Evolutionary conservation across 169 alveolate genomes (phyloP).

Genomic region (Eimeria necatrix): DNA sequence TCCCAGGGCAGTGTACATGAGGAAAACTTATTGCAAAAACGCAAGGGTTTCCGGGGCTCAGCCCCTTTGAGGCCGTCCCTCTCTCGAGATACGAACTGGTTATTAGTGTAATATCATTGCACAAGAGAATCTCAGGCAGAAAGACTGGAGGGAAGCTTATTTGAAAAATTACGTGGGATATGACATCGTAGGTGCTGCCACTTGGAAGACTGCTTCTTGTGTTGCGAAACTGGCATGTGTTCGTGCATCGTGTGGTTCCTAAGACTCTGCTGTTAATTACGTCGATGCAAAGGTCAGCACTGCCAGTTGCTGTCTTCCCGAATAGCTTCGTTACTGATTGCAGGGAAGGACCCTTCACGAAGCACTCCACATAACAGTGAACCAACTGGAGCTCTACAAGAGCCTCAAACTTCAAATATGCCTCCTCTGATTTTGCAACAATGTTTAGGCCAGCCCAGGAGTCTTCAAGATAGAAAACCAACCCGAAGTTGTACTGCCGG

Average conservation of each 20-base stretch:
- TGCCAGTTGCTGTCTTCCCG: constrained; percentile 55
- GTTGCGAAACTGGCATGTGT: background rate
- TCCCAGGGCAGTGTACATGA: background rate
- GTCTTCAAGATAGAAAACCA: constrained; percentile 44
- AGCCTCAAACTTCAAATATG: constrained; percentile 25
- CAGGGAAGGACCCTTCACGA: constrained; percentile 67
- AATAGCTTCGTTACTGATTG: constrained; percentile 10
- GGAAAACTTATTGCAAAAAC: constrained; percentile 47
- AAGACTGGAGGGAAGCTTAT: constrained; percentile 63
- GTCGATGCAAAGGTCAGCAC: constrained; percentile 21
- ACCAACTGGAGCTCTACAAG: constrained; percentile 64
- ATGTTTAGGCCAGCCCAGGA: constrained; percentile 52
- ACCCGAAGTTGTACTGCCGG: constrained; percentile 64
- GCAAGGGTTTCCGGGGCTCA: background rate
- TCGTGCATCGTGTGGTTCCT: constrained; percentile 4
- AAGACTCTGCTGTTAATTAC: constrained; percentile 51
- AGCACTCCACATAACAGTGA: constrained; percentile 49
- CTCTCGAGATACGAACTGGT: background rate
- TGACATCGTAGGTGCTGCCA: background rate
- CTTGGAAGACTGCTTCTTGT: background rate
- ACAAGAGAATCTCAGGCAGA: constrained; percentile 55
- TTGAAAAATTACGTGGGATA: constrained; percentile 50
- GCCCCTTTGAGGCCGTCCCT: background rate
- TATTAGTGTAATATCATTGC: constrained; percentile 23
- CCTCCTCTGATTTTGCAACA: constrained; percentile 49